Base-by-base conservation (phyloP, 2,329 filamentous ascomycete genomes). In the Microdochium paspali region DNA sequence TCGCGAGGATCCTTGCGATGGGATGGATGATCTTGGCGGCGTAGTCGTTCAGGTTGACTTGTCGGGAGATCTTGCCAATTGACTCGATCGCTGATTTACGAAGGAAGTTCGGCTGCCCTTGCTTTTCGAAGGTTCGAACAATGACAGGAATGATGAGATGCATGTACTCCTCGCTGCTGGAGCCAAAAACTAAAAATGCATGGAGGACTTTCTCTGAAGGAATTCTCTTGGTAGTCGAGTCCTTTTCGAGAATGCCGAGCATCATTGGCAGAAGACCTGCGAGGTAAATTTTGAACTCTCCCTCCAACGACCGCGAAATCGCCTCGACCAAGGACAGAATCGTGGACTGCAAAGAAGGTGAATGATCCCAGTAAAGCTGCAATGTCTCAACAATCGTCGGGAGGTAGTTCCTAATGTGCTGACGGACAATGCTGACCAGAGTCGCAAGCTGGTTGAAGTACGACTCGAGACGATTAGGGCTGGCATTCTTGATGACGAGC, bases 161-260 rank as follows among this genome's bases (percentile, higher is more conserved):
- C 93, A 98, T 98, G 64, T 98, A 98, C 63, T 98, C 93, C 63
- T 98, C 93, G 10, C 87, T 87, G 59, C 90, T 97, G 0, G 90
- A 85, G 1, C 94, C 94, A 62, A 98, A 98, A 1, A 98, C 87
- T 24, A 98, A 71, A 65, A 99, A 95, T 0, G 91, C 90, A 61
- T 97, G 93, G 23, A 99, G 73, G 3, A 98, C 90, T 56, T 85
- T 85, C 62, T 96, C 90, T 0, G 90, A 95, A 2, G 90, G 85
- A 13, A 80, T 76, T n/a, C 89, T 79, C 58, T 88, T 85, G 1
- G 77, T 70, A 1, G 85, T 85, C 9, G 72, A 75, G 61, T 98
- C 93, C 53, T 90, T 87, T 54, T 98, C 91, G 18, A 99, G 76
- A 2, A 95, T 87, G 23, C 89, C 87, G 2, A 99, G 82, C 91